A percentile compares a stretch with the other conserved stretches of the same genome.
phyloP scores from a whole-genome alignment of 495 filamentous ascomycete genomes.

The Tuber umbilicatum region DNA sequence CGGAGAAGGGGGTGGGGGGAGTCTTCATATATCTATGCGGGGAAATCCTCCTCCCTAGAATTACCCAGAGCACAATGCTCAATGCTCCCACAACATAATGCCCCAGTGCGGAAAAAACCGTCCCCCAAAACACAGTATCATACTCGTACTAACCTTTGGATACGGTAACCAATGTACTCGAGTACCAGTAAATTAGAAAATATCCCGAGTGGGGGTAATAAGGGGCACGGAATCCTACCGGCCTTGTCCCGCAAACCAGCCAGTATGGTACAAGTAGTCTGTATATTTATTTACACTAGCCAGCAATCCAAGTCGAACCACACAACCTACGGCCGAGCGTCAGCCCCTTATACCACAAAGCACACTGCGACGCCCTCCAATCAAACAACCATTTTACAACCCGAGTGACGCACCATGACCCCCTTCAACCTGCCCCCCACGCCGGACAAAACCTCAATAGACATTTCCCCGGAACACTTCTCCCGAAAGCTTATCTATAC shows the following conservation, averaged over 20 bases:
- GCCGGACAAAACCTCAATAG: background rate
- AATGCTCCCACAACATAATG: no score
- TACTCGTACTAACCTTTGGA: no score
- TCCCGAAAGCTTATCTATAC: background rate
- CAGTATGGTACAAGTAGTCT: background rate
- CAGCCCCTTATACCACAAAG: background rate
- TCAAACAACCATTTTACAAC: background rate
- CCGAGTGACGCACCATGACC: background rate
- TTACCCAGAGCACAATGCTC: background rate
- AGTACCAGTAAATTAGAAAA: background rate
- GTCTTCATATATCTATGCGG: background rate
- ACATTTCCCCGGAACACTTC: background rate
- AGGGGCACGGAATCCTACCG: background rate
- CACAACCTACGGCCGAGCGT: background rate
- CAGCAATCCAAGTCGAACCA: background rate
- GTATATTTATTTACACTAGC: no score
- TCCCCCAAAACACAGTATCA: background rate
- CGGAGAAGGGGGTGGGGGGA: background rate
- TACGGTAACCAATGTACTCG: no score
- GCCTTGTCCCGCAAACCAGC: background rate
- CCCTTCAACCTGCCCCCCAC: background rate
- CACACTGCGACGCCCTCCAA: background rate
- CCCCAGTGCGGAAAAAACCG: background rate
- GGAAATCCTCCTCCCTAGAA: background rate
- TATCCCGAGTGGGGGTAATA: slow-evolving; percentile 1